Evolutionary conservation across 1,284 basidiomycete species (phyloP), one percentile per base, ranked within the genome.

Genomic region (Ustilago trichophora): DNA sequence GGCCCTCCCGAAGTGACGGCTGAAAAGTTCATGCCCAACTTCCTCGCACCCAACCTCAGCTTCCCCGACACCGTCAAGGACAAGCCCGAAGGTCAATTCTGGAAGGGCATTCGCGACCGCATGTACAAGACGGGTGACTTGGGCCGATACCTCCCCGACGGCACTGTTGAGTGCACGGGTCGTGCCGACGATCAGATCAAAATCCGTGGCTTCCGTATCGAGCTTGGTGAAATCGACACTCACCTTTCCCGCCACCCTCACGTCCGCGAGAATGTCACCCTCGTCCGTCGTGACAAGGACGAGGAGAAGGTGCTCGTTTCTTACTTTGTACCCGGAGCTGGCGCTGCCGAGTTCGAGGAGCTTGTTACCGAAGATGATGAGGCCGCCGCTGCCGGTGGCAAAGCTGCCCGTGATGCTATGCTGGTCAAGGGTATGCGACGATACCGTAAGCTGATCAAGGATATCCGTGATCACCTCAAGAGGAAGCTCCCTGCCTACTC

Each of bases 171-270:
- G 82, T 98, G 96, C 83, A 95, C 92, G 0, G 96, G 96, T 10
- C 89, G 96, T 43, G 94, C 94, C 5, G 96, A 99, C 81, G 96
- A 98, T 80, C 96, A 99, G 82, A 92, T 99, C 84, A 98, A 99
- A 85, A 98, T 99, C 82, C 91, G 96, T 63, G 96, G 96, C 7
- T 99, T 99, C 89, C 87, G 96, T 29, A 98, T 99, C 80, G 96
- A 99, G 83, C 87, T 98, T 6, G 95, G 95, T 16, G 96, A 99
- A 83, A 98, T 99, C 72, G 96, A 99, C 82, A 97, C 92, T 1
- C 90, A 97, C 83, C 87, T 99, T 33, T 92, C 91, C 73, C 89
- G 93, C 76, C 95, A 98, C 82, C 91, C 92, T 6, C 87, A 93
- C 18, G 89, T 99, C 3, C 86, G 95, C 11, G 96, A 98, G 84